Evolutionary conservation across 306 rosid species (phyloP).

Genomic region (Neltuma alba): DNA sequence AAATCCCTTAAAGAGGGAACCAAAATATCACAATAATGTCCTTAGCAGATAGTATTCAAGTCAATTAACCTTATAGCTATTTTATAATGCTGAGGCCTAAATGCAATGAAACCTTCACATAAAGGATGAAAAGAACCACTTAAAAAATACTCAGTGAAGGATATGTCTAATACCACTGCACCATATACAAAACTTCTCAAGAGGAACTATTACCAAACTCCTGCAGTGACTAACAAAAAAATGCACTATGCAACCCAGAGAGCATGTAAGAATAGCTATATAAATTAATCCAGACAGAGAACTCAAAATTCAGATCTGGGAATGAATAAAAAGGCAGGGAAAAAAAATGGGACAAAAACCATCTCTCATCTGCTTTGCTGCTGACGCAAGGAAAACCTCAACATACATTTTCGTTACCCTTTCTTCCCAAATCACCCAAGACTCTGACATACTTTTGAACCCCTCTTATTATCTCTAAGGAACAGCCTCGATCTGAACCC

Average conservation of each 20-base stretch:
- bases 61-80: background rate
- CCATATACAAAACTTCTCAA: background rate
- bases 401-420: constrained; percentile 48
- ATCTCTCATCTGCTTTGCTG: constrained; percentile 43
- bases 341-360: constrained; percentile 4
- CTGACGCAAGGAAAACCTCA: constrained; percentile 27
- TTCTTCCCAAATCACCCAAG: constrained; percentile 42
- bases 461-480: constrained; percentile 46
- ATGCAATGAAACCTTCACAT: background rate
- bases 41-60: too few relatives aligned
- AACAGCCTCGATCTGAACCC: constrained; percentile 45
- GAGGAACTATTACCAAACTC: background rate
- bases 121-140: background rate
- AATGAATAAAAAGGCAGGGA: constrained; percentile 14
- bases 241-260: background rate
- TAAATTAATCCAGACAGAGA: constrained; percentile 29
- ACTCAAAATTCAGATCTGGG: constrained; percentile 32
- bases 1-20: too few relatives aligned
- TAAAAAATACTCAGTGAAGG: background rate
- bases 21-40: too few relatives aligned
- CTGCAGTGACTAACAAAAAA: background rate
- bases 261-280: background rate
- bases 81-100: background rate
- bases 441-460: constrained; percentile 30
- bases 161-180: background rate